Conservation (phyloP, 2,329 filamentous ascomycete species). For the Balansia obtecta region DNA sequence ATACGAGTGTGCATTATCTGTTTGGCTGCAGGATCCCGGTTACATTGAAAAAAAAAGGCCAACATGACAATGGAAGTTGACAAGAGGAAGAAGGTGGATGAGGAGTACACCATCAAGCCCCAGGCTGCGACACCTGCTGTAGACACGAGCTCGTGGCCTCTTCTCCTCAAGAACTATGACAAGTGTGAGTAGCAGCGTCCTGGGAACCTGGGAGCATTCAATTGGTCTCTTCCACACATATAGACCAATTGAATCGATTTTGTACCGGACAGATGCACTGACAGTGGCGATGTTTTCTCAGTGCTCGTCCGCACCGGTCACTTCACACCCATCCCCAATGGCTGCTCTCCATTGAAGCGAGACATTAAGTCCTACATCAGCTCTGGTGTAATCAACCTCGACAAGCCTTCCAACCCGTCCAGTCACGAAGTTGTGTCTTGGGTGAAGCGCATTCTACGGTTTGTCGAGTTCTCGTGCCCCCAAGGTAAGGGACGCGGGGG, state of each 20-base stretch:
- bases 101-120: slow-evolving; percentile 84
- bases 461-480: slow-evolving; percentile 20
- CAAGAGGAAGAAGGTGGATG: slow-evolving; percentile 34
- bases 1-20: slow-evolving; percentile 10
- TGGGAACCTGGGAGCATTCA: background rate
- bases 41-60: slow-evolving; percentile 9
- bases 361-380: slow-evolving; percentile 96
- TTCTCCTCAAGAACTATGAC: slow-evolving; percentile 93
- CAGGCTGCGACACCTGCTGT: slow-evolving; percentile 66
- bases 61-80: slow-evolving; percentile 36
- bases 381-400: slow-evolving; percentile 93
- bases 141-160: slow-evolving; percentile 82
- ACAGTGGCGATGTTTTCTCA: slow-evolving; percentile 21
- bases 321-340: slow-evolving; percentile 92
- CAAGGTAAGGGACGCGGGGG: background rate
- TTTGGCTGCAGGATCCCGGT: slow-evolving; percentile 8
- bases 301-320: slow-evolving; percentile 89
- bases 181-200: slow-evolving; percentile 49
- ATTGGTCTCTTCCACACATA: background rate
- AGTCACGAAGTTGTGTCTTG: slow-evolving; percentile 98
- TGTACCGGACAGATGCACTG: slow-evolving; percentile 4
- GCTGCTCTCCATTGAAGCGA: slow-evolving; percentile 81
- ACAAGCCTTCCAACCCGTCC: slow-evolving; percentile 81
- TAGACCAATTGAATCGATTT: background rate
- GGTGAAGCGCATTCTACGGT: slow-evolving; percentile 96